Evolutionary conservation across 495 filamentous ascomycete species (phyloP).

Genomic region (Penicillium bovifimosum): DNA sequence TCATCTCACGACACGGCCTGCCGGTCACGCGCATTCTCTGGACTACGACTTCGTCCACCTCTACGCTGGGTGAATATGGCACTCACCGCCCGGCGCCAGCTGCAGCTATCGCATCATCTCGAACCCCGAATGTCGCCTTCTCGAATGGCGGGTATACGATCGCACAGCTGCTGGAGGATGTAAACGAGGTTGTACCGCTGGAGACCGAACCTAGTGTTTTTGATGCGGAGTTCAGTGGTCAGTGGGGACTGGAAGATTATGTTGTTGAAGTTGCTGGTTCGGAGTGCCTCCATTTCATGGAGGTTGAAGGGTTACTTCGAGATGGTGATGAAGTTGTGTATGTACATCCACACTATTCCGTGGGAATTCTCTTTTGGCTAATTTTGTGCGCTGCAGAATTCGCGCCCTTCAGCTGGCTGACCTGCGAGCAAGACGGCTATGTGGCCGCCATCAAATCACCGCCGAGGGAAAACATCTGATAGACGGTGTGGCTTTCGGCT

Average conservation of each 20-base stretch:
- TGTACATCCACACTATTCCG: conserved; percentile 24
- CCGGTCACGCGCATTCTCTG: conserved; percentile 74
- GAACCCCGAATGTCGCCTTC: conserved; percentile 42
- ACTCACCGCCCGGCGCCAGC: conserved; percentile 21
- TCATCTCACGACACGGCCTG: conserved; percentile 73
- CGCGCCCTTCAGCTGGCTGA: conserved; percentile 74
- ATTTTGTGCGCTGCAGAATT: conserved; percentile 50
- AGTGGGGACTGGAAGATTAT: conserved; percentile 93
- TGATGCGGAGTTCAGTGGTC: conserved; percentile 38
- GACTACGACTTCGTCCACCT: conserved; percentile 42
- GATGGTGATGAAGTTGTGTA: conserved; percentile 84
- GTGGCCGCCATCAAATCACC: conserved; percentile 80
- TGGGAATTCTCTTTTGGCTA: not conserved
- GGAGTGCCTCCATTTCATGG: conserved; percentile 86
- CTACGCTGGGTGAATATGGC: conserved; percentile 27
- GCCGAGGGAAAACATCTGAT: conserved; percentile 74
- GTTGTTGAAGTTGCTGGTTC: conserved; percentile 76
- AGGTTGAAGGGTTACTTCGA: conserved; percentile 61
- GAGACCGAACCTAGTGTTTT: conserved; percentile 54
- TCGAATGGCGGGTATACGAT: conserved; percentile 59
- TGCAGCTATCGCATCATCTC: conserved; percentile 33
- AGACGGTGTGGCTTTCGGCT: conserved; percentile 85
- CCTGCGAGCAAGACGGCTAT: conserved; percentile 64
- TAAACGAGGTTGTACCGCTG: conserved; percentile 79
- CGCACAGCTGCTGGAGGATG: conserved; percentile 72